Conservation (phyloP, 805 yeast species). For the Starmera dryadoides region DNA sequence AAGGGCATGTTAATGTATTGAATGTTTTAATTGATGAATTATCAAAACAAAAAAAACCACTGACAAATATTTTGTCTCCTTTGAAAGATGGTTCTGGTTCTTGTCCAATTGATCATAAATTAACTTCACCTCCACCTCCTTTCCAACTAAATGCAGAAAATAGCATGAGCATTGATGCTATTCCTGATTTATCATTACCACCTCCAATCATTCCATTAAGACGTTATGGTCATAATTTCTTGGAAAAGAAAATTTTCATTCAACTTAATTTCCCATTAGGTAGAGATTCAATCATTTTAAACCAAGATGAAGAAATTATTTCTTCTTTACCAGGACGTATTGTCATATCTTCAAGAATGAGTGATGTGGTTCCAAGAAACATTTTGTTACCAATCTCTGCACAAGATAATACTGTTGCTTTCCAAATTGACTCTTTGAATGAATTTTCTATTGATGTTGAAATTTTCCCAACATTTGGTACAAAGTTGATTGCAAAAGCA, state of each 20-base stretch:
- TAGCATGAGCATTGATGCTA: conserved; percentile 47
- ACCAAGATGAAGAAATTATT: conserved; percentile 33
- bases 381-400: conserved; percentile 61
- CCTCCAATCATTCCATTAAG: conserved; percentile 94
- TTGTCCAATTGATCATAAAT: conserved; percentile 1
- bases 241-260: conserved; percentile 82
- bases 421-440: conserved; percentile 75
- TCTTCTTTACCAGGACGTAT: conserved; percentile 68
- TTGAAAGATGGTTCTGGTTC: conserved; percentile 8
- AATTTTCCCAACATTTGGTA: conserved; percentile 90
- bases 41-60: conserved; percentile 7
- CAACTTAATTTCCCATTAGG: conserved; percentile 61
- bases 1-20: conserved; percentile 81
- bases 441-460: conserved; percentile 80
- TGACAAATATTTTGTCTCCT: conserved; percentile 16
- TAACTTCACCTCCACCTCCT: conserved; percentile 12
- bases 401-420: conserved; percentile 59
- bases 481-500: conserved; percentile 83
- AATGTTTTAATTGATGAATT: conserved; percentile 49
- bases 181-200: conserved; percentile 87
- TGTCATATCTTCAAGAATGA: conserved; percentile 66
- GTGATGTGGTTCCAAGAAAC: conserved; percentile 85
- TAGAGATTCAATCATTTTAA: conserved; percentile 35
- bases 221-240: conserved; percentile 91
- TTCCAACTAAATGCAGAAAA: conserved; percentile 20